These are phyloP conservation scores for Hansenula lynferdii DNA, from an alignment of 1,139 yeast genomes.

Conservation along the genomic window DNA sequence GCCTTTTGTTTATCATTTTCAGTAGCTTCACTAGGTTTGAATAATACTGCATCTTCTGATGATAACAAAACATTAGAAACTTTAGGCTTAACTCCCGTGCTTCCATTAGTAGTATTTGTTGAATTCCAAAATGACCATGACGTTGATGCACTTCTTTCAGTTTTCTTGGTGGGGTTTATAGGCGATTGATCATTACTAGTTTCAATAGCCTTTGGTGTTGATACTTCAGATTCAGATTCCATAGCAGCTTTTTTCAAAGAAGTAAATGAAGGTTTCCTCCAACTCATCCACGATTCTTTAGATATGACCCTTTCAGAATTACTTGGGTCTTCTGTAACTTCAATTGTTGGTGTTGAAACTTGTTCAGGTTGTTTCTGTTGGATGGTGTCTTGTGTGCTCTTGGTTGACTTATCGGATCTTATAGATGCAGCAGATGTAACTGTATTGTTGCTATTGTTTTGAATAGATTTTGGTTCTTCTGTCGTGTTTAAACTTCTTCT, in stretches of 20 bases:
- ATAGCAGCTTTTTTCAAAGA: constrained; percentile 16
- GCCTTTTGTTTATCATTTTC: constrained; percentile 2
- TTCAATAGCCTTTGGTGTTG: constrained; percentile 5
- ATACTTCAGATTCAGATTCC: constrained; percentile 3
- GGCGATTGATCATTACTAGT: background rate
- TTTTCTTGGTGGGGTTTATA: too few relatives aligned
- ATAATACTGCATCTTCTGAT: constrained; percentile 20
- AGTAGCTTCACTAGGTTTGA: constrained; percentile 11
- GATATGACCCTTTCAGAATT: constrained; percentile 5
- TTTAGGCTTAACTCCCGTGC: constrained; percentile 9
- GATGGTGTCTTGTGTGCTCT: background rate
- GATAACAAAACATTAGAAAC: constrained; percentile 13
- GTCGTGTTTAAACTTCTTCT: constrained; percentile 3
- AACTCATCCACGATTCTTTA: too few relatives aligned
- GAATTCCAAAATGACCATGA: constrained; percentile 23
- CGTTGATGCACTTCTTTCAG: too few relatives aligned
- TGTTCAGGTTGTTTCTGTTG: background rate
- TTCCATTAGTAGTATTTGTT: constrained; percentile 4
- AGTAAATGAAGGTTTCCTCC: constrained; percentile 21
- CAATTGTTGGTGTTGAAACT: background rate
- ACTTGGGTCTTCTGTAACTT: background rate
- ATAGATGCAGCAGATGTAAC: constrained; percentile 9
- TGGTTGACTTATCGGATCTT: constrained; percentile 4
- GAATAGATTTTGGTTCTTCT: background rate
- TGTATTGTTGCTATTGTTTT: background rate